Percentiles rank a stretch among this genome's conserved stretches.
These are phyloP conservation scores for Bassia scoparia DNA, from an alignment of 148 eudicot species.

Conservation along the genomic window DNA sequence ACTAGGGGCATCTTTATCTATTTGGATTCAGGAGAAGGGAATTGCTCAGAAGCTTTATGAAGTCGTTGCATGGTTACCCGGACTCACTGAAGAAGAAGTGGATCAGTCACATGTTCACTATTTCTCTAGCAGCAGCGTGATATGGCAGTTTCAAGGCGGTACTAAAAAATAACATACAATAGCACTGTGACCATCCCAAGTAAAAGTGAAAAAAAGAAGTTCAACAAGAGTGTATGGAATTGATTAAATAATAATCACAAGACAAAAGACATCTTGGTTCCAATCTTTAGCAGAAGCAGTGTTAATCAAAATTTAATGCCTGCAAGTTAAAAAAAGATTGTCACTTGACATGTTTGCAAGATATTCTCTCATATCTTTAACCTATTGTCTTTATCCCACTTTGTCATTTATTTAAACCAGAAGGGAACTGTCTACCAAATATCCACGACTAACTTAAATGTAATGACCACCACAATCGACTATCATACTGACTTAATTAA, in stretches of 20 bases:
- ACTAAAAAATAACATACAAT: slow-evolving; percentile 37
- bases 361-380: no score
- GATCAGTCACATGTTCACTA: slow-evolving; percentile 89
- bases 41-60: slow-evolving; percentile 72
- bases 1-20: slow-evolving; percentile 94
- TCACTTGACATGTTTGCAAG: no score
- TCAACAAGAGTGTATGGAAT: neutral
- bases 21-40: slow-evolving; percentile 93
- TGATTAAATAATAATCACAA: slow-evolving; percentile 40
- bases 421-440: no score
- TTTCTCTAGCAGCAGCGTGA: slow-evolving; percentile 91
- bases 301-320: slow-evolving; percentile 81
- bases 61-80: slow-evolving; percentile 90
- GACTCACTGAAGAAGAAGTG: slow-evolving; percentile 70
- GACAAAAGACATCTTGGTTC: slow-evolving; percentile 57
- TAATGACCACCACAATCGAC: no score
- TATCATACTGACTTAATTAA: no score
- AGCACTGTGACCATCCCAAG: no score
- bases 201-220: neutral
- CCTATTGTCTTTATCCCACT: no score
- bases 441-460: no score
- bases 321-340: slow-evolving; percentile 23
- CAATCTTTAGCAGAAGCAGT: slow-evolving; percentile 73
- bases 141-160: slow-evolving; percentile 86
- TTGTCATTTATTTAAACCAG: no score